Evolutionary conservation across 805 yeast genomes (phyloP).

Genomic region (Yarrowia yakushimensis): DNA sequence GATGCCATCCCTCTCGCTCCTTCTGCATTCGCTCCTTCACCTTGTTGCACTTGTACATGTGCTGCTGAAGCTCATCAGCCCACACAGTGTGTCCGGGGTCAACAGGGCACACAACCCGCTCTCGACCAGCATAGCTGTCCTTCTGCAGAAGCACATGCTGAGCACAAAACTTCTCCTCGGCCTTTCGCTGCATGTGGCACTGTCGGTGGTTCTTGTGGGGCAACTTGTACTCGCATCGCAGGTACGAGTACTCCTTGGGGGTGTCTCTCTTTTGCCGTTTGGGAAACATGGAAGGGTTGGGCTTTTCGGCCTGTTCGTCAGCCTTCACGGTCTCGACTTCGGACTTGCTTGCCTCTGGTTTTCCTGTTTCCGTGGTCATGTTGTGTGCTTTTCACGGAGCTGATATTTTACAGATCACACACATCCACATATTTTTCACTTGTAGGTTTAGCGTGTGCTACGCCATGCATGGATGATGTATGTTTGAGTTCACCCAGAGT

Average conservation of each 20-base stretch:
- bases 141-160: conserved; percentile 48
- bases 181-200: conserved; percentile 60
- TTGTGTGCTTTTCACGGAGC: not conserved
- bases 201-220: conserved; percentile 48
- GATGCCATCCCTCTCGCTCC: conserved; percentile 50
- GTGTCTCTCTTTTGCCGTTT: conserved; percentile 9
- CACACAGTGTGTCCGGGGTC: conserved; percentile 74
- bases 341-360: not conserved
- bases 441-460: not conserved
- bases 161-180: conserved; percentile 52
- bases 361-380: conserved; percentile 6
- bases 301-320: not conserved
- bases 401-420: not conserved
- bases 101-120: conserved; percentile 69
- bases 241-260: conserved; percentile 25
- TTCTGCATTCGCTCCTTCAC: conserved; percentile 35
- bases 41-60: conserved; percentile 55
- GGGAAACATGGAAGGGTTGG: conserved; percentile 7
- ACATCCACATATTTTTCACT: conserved; percentile 6
- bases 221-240: conserved; percentile 30
- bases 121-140: conserved; percentile 34
- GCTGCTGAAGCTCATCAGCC: conserved; percentile 53
- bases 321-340: not conserved
- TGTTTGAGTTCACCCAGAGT: not conserved
- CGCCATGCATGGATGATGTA: not conserved